Conservation (phyloP, 371 early-diverging fungal species). For the Syncephalastrum monosporum region DNA sequence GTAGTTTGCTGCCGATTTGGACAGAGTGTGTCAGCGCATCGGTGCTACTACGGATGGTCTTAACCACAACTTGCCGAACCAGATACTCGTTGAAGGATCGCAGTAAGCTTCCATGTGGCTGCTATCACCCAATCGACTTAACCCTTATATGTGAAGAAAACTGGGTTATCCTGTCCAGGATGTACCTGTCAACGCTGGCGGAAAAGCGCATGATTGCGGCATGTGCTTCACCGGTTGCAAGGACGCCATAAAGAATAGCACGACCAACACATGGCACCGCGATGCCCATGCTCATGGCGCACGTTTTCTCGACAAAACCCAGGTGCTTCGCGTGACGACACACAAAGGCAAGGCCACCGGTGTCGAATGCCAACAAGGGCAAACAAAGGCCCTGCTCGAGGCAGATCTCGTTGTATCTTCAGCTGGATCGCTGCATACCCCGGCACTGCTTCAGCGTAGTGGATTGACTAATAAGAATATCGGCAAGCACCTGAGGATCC, state of each 20-base stretch:
- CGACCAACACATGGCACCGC: slow-evolving; percentile 62
- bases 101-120: slow-evolving; percentile 17
- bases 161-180: slow-evolving; percentile 50
- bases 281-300: slow-evolving; percentile 64
- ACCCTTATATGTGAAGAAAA: slow-evolving; percentile 48
- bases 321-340: slow-evolving; percentile 52
- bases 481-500: slow-evolving; percentile 57
- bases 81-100: slow-evolving; percentile 65
- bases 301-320: slow-evolving; percentile 54
- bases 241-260: slow-evolving; percentile 67
- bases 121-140: background rate
- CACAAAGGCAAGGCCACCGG: slow-evolving; percentile 51
- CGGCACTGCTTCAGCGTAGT: slow-evolving; percentile 57
- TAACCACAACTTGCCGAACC: slow-evolving; percentile 63
- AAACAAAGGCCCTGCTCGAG: slow-evolving; percentile 13
- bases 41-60: slow-evolving; percentile 56
- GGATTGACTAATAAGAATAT: slow-evolving; percentile 67
- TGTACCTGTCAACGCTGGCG: slow-evolving; percentile 64
- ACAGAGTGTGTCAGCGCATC: slow-evolving; percentile 54
- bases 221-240: slow-evolving; percentile 69
- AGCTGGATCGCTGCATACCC: slow-evolving; percentile 65
- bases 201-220: slow-evolving; percentile 57
- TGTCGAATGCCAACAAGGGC: slow-evolving; percentile 34
- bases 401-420: slow-evolving; percentile 60
- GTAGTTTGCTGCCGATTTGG: slow-evolving; percentile 45